phyloP scores from a whole-genome alignment of 495 filamentous ascomycete genomes.

The Xanthoparmelia taractica region DNA sequence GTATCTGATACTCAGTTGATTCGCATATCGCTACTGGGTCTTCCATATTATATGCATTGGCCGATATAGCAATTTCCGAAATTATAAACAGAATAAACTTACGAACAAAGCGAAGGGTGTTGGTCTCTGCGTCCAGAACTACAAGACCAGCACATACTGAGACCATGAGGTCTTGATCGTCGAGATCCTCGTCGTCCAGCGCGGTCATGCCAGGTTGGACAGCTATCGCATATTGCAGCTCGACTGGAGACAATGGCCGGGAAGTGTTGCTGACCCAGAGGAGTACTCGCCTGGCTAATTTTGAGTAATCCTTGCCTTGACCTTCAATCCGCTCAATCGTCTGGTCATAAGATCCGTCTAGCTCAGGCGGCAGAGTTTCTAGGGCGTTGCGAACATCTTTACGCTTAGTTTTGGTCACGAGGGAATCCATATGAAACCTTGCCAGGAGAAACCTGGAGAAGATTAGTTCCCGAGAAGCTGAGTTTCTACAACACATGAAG shows the following conservation, averaged over 20 bases:
- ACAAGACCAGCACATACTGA: slow-evolving; percentile 12
- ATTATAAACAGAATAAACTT: not conserved
- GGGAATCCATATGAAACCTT: slow-evolving; percentile 10
- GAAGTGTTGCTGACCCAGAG: not conserved
- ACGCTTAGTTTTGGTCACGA: slow-evolving; percentile 3
- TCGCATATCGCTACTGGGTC: too few species aligned
- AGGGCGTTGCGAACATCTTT: slow-evolving; percentile 6
- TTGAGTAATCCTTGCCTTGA: not conserved
- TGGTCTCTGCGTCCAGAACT: not conserved
- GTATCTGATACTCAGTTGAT: not conserved
- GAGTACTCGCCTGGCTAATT: not conserved
- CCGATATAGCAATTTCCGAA: not conserved
- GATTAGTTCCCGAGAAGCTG: not conserved
- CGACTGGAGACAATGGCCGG: not conserved
- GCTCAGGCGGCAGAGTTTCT: not conserved
- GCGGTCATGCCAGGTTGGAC: slow-evolving; percentile 6
- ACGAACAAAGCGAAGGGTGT: slow-evolving; percentile 8
- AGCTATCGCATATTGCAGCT: slow-evolving; percentile 2
- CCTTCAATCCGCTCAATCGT: slow-evolving; percentile 1
- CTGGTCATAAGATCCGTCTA: slow-evolving; percentile 1
- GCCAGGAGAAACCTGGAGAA: slow-evolving; percentile 1
- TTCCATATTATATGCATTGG: too few species aligned
- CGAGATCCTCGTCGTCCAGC: slow-evolving; percentile 2
- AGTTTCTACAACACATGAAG: not conserved
- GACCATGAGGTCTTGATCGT: not conserved